phyloP scores from a whole-genome alignment of 2,329 filamentous ascomycete species.

The Acephala macrosclerotiorum region DNA sequence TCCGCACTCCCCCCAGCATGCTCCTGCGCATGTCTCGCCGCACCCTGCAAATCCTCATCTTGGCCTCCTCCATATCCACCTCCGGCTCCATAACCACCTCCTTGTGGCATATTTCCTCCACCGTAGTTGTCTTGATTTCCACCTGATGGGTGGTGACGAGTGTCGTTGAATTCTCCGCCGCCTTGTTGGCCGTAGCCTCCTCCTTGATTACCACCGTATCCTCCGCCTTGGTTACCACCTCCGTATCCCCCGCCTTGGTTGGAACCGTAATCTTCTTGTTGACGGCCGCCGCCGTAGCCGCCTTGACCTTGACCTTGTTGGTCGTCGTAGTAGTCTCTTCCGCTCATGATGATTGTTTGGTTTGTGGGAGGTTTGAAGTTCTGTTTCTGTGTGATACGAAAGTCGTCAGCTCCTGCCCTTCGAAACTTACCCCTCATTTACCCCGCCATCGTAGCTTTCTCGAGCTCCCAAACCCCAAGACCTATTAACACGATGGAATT shows the following conservation, averaged over 20 bases:
- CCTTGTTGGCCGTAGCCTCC: constrained; percentile 18
- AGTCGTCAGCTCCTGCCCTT: not conserved
- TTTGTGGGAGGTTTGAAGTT: not conserved
- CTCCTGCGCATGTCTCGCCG: constrained; percentile 60
- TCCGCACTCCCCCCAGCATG: constrained; percentile 60
- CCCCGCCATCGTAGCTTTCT: not conserved
- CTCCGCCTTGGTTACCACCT: constrained; percentile 27
- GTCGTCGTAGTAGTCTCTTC: constrained; percentile 28
- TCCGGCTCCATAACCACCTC: constrained; percentile 34
- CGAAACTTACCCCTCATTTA: not conserved
- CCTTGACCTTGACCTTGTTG: constrained; percentile 29
- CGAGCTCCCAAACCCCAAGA: not conserved
- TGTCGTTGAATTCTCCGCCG: not conserved
- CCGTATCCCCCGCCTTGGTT: constrained; percentile 25
- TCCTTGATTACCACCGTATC: constrained; percentile 18
- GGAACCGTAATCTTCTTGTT: constrained; percentile 26
- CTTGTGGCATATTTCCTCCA: constrained; percentile 29
- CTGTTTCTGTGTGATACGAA: not conserved
- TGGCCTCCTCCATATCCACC: constrained; percentile 44
- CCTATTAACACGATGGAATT: not conserved
- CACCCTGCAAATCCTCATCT: constrained; percentile 60
- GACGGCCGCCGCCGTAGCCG: constrained; percentile 26
- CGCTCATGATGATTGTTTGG: constrained; percentile 21
- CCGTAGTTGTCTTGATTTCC: constrained; percentile 20
- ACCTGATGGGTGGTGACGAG: not conserved